A percentile compares a stretch with the other conserved stretches of the same genome.
phyloP scores from a whole-genome alignment of 192 early-diverging fungal genomes.

The Dimargaris cristalligena region DNA sequence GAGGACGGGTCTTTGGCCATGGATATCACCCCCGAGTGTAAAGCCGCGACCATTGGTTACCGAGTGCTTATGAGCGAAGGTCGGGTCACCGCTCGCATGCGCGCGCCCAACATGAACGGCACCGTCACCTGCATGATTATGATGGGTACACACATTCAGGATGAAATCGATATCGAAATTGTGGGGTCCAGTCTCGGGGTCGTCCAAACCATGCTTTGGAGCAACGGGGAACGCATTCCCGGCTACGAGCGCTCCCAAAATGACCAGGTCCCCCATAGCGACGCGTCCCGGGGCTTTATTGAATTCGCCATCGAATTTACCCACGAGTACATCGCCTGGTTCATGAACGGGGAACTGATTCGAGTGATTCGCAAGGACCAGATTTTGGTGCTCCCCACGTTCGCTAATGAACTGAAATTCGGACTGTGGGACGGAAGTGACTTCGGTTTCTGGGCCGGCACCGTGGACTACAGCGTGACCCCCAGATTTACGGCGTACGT shows the following conservation, averaged over 20 bases:
- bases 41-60: slow-evolving; percentile 20
- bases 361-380: slow-evolving; percentile 21
- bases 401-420: slow-evolving; percentile 16
- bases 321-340: slow-evolving; percentile 37
- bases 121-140: slow-evolving; percentile 31
- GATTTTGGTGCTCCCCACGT: slow-evolving; percentile 17
- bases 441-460: slow-evolving; percentile 24
- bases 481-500: background rate
- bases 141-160: slow-evolving; percentile 23
- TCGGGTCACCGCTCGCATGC: slow-evolving; percentile 18
- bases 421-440: slow-evolving; percentile 28
- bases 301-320: slow-evolving; percentile 40
- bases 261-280: slow-evolving; percentile 14
- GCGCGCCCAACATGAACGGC: slow-evolving; percentile 20
- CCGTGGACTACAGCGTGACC: slow-evolving; percentile 15
- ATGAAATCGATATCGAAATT: slow-evolving; percentile 47
- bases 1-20: background rate
- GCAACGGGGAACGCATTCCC: slow-evolving; percentile 22
- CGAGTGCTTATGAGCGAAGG: slow-evolving; percentile 18
- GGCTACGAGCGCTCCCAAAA: slow-evolving; percentile 16
- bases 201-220: slow-evolving; percentile 31
- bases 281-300: slow-evolving; percentile 29
- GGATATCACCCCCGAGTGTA: slow-evolving; percentile 21
- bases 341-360: slow-evolving; percentile 28
- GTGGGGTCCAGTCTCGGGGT: slow-evolving; percentile 30